Conservation (phyloP, 805 yeast species). For the Suhomyces emberorum region DNA sequence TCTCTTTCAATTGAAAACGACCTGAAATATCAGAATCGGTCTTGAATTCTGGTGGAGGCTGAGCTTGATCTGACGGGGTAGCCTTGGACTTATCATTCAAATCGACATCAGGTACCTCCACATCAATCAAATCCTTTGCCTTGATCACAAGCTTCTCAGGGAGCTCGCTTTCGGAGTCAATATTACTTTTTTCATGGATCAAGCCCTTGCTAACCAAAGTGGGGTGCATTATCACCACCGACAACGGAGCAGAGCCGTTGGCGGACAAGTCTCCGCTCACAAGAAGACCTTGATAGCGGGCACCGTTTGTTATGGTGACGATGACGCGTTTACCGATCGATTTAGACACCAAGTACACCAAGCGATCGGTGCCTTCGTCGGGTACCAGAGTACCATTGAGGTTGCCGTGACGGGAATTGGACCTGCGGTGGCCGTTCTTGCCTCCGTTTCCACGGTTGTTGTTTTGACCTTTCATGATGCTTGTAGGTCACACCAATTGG, state of each 20-base stretch:
- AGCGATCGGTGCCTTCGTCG: slow-evolving; percentile 43
- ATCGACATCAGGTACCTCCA: slow-evolving; percentile 43
- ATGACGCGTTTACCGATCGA: slow-evolving; percentile 54
- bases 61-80: background rate
- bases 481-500: no score
- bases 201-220: slow-evolving; percentile 28
- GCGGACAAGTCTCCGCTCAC: slow-evolving; percentile 42
- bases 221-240: slow-evolving; percentile 56
- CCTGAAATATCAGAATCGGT: slow-evolving; percentile 86
- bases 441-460: slow-evolving; percentile 13
- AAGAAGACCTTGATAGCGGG: slow-evolving; percentile 56
- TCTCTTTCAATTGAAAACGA: slow-evolving; percentile 45
- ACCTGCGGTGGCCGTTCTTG: slow-evolving; percentile 23
- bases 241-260: slow-evolving; percentile 41
- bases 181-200: slow-evolving; percentile 23
- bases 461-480: slow-evolving; percentile 21
- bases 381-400: background rate
- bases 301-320: slow-evolving; percentile 63
- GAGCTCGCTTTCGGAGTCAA: slow-evolving; percentile 30
- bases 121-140: slow-evolving; percentile 50
- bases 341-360: slow-evolving; percentile 44
- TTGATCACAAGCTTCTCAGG: slow-evolving; percentile 45
- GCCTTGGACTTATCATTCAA: slow-evolving; percentile 12
- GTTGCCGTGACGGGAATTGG: slow-evolving; percentile 17
- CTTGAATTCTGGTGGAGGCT: slow-evolving; percentile 43